Evolutionary conservation across 345 rosid species (phyloP).

Genomic region (Raphanus raphanistrum): DNA sequence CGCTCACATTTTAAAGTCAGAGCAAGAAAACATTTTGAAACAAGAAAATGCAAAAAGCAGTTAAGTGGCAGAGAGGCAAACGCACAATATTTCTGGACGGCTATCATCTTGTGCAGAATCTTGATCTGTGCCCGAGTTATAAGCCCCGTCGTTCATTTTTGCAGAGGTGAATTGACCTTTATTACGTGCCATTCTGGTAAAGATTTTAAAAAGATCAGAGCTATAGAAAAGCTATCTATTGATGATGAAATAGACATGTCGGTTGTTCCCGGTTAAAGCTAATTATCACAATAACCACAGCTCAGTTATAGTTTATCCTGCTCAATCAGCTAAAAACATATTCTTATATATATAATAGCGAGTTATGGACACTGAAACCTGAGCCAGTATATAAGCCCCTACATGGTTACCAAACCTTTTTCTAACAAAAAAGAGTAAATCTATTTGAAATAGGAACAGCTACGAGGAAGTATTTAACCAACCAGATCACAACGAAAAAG

Average conservation of each 20-base stretch:
- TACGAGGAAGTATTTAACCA: neutral
- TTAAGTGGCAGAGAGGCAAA: constrained; percentile 24
- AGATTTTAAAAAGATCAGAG: constrained; percentile 1
- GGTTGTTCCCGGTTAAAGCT: neutral
- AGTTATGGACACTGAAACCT: neutral
- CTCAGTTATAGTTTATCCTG: constrained; percentile 3
- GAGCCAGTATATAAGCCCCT: neutral
- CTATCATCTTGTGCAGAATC: constrained; percentile 74
- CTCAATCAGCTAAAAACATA: constrained; percentile 6
- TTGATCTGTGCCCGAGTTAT: constrained; percentile 56
- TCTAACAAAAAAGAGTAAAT: too few relatives aligned
- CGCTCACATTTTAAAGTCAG: neutral
- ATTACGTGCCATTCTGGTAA: constrained; percentile 87
- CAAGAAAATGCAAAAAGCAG: neutral
- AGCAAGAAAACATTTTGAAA: neutral
- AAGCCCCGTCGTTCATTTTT: constrained; percentile 62
- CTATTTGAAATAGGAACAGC: neutral
- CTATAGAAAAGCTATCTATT: neutral
- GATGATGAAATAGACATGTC: neutral
- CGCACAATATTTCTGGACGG: constrained; percentile 71
- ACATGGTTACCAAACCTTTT: neutral
- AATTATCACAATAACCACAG: neutral
- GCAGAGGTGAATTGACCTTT: constrained; percentile 96
- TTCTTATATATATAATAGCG: neutral
- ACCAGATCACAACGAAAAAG: neutral